Evolutionary conservation across 2,329 filamentous ascomycete species (phyloP).

Genomic region (Nigrospora sphaerica): DNA sequence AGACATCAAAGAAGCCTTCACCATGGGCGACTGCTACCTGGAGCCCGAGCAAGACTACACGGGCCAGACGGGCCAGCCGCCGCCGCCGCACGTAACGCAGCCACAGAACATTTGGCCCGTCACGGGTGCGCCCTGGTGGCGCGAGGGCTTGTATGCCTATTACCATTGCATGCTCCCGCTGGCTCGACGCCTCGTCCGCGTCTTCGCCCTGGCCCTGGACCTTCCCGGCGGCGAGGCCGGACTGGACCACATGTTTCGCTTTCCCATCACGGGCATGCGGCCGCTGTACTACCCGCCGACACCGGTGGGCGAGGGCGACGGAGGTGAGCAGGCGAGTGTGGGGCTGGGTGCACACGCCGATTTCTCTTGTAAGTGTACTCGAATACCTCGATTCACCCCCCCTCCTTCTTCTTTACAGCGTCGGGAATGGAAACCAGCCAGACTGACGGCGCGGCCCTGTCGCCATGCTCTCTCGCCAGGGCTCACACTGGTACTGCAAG

Average conservation of each 20-base stretch:
- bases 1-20: slow-evolving; percentile 26
- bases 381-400: too few species aligned
- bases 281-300: slow-evolving; percentile 30
- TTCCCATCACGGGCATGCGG: slow-evolving; percentile 33
- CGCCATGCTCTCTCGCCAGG: slow-evolving; percentile 4
- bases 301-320: slow-evolving; percentile 13
- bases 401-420: neutral
- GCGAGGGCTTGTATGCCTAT: slow-evolving; percentile 25
- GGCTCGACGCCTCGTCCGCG: slow-evolving; percentile 21
- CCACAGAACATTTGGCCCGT: slow-evolving; percentile 27
- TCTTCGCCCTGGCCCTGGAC: slow-evolving; percentile 30
- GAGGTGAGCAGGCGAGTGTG: slow-evolving; percentile 9
- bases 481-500: slow-evolving; percentile 30
- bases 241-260: slow-evolving; percentile 28
- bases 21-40: slow-evolving; percentile 27
- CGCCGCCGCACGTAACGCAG: slow-evolving; percentile 16
- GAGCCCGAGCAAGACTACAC: slow-evolving; percentile 27
- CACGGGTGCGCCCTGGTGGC: slow-evolving; percentile 19
- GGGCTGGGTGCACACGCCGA: slow-evolving; percentile 33
- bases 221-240: slow-evolving; percentile 22
- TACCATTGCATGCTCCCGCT: slow-evolving; percentile 21
- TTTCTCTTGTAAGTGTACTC: slow-evolving; percentile 23
- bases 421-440: neutral
- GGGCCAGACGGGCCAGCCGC: slow-evolving; percentile 15
- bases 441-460: neutral